phyloP scores from a whole-genome alignment of 768 basidiomycete species.

The Boletus tylopilopsis region DNA sequence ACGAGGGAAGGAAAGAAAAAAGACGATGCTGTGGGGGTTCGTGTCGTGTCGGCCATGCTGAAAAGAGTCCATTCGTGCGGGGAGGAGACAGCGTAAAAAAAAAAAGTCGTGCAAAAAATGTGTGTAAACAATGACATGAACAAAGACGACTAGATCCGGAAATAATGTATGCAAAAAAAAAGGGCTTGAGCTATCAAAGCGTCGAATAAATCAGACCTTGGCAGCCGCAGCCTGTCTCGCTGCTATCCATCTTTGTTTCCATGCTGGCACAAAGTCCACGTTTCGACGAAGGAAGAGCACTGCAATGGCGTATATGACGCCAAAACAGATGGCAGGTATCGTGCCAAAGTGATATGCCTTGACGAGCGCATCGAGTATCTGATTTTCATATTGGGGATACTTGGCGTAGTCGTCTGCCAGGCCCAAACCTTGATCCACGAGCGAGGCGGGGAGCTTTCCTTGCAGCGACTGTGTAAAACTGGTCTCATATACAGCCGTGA shows the following conservation, averaged over 20 bases:
- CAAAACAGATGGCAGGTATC: conserved; percentile 33
- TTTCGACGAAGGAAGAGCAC: conserved; percentile 29
- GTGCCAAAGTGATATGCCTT: conserved; percentile 33
- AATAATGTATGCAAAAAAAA: conserved; percentile 22
- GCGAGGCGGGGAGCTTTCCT: conserved; percentile 26
- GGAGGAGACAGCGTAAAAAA: not conserved
- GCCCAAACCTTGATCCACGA: conserved; percentile 30
- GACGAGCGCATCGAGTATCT: conserved; percentile 31
- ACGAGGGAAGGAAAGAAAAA: not conserved
- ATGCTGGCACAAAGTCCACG: conserved; percentile 32
- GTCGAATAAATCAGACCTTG: conserved; percentile 17
- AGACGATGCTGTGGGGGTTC: not conserved
- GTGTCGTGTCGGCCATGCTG: not conserved
- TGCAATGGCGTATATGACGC: conserved; percentile 29
- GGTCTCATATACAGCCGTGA: conserved; percentile 33
- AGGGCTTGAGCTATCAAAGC: conserved; percentile 17
- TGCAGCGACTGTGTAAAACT: conserved; percentile 29
- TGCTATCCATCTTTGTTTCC: conserved; percentile 31
- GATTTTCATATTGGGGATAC: conserved; percentile 33
- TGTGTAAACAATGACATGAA: conserved; percentile 1
- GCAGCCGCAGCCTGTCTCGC: conserved; percentile 15
- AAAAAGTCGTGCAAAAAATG: not conserved
- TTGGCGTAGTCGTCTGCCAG: conserved; percentile 28
- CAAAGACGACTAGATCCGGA: conserved; percentile 6
- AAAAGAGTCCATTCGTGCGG: conserved; percentile 10